Base-by-base conservation (phyloP, 495 filamentous ascomycete genomes). In the Diplogelasinospora grovesii region DNA sequence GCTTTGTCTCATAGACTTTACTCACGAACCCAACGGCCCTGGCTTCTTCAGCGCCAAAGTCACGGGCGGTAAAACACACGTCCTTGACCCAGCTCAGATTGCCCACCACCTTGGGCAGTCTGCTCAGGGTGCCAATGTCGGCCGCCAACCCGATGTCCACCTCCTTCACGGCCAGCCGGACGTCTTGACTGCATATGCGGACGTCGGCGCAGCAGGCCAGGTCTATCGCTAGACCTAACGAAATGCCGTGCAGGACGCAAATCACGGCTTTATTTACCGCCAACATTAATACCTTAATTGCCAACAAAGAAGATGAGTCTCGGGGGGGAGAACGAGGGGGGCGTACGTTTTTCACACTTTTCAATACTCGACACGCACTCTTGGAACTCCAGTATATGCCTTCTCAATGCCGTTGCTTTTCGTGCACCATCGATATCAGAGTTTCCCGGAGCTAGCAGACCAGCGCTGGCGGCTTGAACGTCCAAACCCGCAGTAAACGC, bases 61-160 rank as follows among this genome's bases (percentile, higher is more conserved):
- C 59, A 24, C 93, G 65, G 19, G 84, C 90, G 5, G 82, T 82
- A 43, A 95, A 63, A 36, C 78, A 78, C 0, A 97, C 83, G 24
- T 97, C 93, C 62, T 95, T 95, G 20, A 94, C 86, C 89, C 90
- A 98, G 8, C 80, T 82, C 40, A 65, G 65, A 42, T 68, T 80
- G 2, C 82, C 81, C 4, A 95, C 87, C 6, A 83, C 68, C 63
- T 93, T 92, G 22, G 92, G 92, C 28, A 98, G 66, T 2, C 92
- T 82, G 15, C 73, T 78, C 26, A 98, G 65, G 1, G 89, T 95
- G 11, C 92, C 92, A 33, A 97, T 80, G 60, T 98, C 92, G 11
- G 92, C 92, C 9, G 92, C 92, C 20, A 98, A 61, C 1, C 92
- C 92, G 24, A 97, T 93, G 56, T 96, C 92, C 10, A 95, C 87